A percentile compares a stretch with the other conserved stretches of the same genome.
These are phyloP conservation scores for Sporothrix schenckii DNA, from an alignment of 2,329 filamentous ascomycete genomes.

Conservation along the genomic window DNA sequence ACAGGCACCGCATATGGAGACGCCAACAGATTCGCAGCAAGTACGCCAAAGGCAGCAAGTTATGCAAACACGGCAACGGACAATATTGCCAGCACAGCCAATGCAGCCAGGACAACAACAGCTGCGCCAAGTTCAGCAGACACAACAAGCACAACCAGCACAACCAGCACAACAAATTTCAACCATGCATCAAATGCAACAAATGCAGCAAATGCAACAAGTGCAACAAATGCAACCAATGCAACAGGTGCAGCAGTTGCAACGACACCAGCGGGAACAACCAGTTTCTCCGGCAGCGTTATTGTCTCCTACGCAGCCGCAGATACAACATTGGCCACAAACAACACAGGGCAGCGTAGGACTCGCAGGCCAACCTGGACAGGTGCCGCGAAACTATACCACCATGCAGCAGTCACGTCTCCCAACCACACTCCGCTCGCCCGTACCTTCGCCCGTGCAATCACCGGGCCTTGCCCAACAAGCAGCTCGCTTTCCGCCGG, in stretches of 20 bases:
- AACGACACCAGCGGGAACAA: not conserved
- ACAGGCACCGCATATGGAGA: not conserved
- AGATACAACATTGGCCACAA: not conserved
- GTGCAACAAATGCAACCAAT: not conserved
- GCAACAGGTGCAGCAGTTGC: not conserved
- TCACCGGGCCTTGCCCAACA: not conserved
- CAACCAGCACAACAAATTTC: not conserved
- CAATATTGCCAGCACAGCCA: not conserved
- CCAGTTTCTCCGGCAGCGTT: not conserved
- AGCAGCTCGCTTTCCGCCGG: not conserved
- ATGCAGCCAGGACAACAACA: not conserved
- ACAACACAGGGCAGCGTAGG: not conserved
- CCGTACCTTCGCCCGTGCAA: not conserved
- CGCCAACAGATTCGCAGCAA: not conserved
- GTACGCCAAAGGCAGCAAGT: conserved; percentile 9
- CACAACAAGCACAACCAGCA: not conserved
- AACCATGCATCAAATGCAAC: not conserved
- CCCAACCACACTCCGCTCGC: not conserved
- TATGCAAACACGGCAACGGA: not conserved
- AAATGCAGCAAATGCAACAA: not conserved
- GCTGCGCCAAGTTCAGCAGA: not conserved
- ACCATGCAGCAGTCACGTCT: not conserved
- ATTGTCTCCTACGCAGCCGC: not conserved
- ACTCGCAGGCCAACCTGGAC: not conserved
- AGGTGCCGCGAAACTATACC: not conserved